phyloP scores from a whole-genome alignment of 495 filamentous ascomycete species.

The Daldinia grandis region DNA sequence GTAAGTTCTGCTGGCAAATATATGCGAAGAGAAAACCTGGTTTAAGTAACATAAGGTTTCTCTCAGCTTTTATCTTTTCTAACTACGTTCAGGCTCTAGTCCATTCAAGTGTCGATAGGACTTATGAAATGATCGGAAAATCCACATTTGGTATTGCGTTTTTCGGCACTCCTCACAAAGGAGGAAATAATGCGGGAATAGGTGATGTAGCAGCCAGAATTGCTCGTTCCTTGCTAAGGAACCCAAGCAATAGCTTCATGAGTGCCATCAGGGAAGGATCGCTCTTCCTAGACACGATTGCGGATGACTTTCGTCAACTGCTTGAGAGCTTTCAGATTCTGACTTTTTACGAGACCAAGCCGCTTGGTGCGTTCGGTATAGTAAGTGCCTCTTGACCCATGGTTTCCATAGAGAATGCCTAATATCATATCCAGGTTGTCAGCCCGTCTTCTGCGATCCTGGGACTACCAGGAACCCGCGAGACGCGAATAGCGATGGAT shows the following conservation, averaged over 20 bases:
- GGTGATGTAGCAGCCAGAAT: conserved; percentile 39
- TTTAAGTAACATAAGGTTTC: not conserved
- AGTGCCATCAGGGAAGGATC: conserved; percentile 34
- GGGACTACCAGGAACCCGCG: conserved; percentile 39
- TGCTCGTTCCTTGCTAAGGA: conserved; percentile 35
- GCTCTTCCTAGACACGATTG: conserved; percentile 29
- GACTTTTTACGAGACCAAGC: conserved; percentile 45
- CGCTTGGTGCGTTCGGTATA: conserved; percentile 17
- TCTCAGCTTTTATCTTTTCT: not conserved
- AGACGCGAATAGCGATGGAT: conserved; percentile 38
- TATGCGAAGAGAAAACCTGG: not conserved
- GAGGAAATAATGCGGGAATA: conserved; percentile 39
- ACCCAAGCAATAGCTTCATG: conserved; percentile 42
- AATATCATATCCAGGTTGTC: conserved; percentile 37
- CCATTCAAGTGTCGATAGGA: conserved; percentile 36
- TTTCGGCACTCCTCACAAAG: conserved; percentile 33
- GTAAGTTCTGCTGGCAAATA: conserved; percentile 3
- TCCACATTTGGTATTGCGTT: conserved; percentile 45
- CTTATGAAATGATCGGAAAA: conserved; percentile 28
- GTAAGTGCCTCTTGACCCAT: conserved; percentile 2
- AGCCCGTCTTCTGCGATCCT: conserved; percentile 41
- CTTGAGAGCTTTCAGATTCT: conserved; percentile 41
- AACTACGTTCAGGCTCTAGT: conserved; percentile 21
- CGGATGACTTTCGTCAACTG: conserved; percentile 40
- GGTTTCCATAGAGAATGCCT: not conserved